These are phyloP conservation scores for Hypholoma fasciculare DNA, from an alignment of 768 basidiomycete genomes.

Conservation along the genomic window DNA sequence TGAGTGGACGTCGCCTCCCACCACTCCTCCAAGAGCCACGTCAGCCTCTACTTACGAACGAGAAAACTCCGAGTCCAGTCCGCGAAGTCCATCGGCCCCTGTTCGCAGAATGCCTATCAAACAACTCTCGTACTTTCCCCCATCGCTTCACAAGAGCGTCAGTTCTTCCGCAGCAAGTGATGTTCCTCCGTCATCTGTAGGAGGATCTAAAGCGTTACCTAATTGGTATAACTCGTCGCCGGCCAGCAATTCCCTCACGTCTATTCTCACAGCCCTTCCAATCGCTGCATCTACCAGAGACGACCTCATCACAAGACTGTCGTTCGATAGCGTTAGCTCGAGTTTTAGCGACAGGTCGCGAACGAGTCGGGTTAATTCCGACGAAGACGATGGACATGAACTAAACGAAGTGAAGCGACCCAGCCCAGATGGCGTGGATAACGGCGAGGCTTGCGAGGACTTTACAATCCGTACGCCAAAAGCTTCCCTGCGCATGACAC, in stretches of 20 bases:
- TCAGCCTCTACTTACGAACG: conserved; percentile 13
- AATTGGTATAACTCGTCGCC: conserved; percentile 30
- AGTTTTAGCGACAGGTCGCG: conserved; percentile 39
- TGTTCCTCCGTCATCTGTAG: conserved; percentile 1
- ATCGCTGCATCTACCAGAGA: conserved; percentile 55
- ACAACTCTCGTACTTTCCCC: conserved; percentile 57
- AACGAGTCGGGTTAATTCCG: conserved; percentile 22
- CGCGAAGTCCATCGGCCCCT: conserved; percentile 22
- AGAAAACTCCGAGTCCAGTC: conserved; percentile 12
- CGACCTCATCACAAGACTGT: conserved; percentile 53
- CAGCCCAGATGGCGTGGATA: neutral
- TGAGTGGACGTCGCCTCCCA: conserved; percentile 4
- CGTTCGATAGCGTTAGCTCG: conserved; percentile 51
- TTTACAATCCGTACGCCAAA: conserved; percentile 24
- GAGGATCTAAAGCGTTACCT: conserved; percentile 16
- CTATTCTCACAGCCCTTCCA: conserved; percentile 47
- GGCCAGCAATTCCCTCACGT: conserved; percentile 36
- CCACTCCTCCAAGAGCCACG: conserved; percentile 4
- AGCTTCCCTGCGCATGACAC: conserved; percentile 14
- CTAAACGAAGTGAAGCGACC: conserved; percentile 37
- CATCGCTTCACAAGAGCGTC: conserved; percentile 30
- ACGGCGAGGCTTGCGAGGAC: conserved; percentile 12
- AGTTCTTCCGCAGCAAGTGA: conserved; percentile 15
- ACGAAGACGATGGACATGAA: conserved; percentile 43
- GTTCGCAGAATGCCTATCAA: conserved; percentile 50